These are phyloP conservation scores for Sabuloglossum arenarium DNA, from an alignment of 495 filamentous ascomycete species.

Conservation along the genomic window DNA sequence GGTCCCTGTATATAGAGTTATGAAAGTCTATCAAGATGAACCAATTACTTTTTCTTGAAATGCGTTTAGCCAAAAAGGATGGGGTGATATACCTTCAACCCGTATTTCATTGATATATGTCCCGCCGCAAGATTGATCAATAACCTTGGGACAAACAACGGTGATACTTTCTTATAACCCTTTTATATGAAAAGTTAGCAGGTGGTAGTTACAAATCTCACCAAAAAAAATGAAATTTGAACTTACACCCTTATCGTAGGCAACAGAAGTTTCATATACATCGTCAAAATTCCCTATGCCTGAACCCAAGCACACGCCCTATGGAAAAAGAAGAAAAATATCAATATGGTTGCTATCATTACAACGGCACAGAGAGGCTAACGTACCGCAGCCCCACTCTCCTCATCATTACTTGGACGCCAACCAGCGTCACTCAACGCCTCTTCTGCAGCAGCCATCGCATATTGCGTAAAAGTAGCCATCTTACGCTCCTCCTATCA, in stretches of 20 bases:
- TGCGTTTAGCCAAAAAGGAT: no score
- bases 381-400: conserved; percentile 45
- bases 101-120: conserved; percentile 81
- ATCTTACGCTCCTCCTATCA: conserved; percentile 55
- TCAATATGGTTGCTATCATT: no score
- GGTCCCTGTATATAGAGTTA: conserved; percentile 54
- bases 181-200: conserved; percentile 18
- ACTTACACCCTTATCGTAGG: conserved; percentile 52
- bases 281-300: conserved; percentile 90
- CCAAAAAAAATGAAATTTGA: neutral
- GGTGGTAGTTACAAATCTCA: neutral
- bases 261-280: conserved; percentile 60
- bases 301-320: conserved; percentile 84
- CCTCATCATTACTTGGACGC: conserved; percentile 37
- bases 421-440: conserved; percentile 70
- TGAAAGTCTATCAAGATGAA: no score
- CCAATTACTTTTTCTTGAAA: no score
- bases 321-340: neutral
- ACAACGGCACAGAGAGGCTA: no score
- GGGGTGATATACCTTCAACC: conserved; percentile 35
- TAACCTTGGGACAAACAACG: conserved; percentile 77
- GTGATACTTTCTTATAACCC: conserved; percentile 84
- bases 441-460: conserved; percentile 69
- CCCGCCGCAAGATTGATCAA: conserved; percentile 89
- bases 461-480: conserved; percentile 85